Percentiles rank a stretch among this genome's conserved stretches.
These are phyloP conservation scores for Epichloe glyceriae DNA, from an alignment of 2,329 filamentous ascomycete species.

Conservation along the genomic window DNA sequence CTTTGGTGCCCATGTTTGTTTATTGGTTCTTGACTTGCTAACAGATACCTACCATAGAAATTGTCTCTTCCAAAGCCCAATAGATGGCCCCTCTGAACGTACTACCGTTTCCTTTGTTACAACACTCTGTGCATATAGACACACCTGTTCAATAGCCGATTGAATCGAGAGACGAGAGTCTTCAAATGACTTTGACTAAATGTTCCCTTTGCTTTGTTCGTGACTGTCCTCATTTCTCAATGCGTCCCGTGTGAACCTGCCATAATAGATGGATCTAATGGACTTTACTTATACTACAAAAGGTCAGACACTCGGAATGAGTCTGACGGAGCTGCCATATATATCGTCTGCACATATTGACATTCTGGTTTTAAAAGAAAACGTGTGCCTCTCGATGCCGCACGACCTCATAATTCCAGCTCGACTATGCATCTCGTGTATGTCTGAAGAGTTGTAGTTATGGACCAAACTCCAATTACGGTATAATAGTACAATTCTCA, in stretches of 20 bases:
- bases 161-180: conserved; percentile 3
- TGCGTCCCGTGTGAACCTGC: not conserved
- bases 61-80: conserved; percentile 50
- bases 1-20: too few relatives aligned
- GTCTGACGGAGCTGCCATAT: too few relatives aligned
- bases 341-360: too few relatives aligned
- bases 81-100: conserved; percentile 33
- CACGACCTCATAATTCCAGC: too few relatives aligned
- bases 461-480: not conserved
- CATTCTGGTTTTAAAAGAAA: too few relatives aligned
- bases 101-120: conserved; percentile 37
- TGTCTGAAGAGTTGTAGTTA: not conserved
- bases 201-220: not conserved
- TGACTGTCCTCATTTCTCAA: not conserved
- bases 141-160: conserved; percentile 51
- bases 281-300: too few relatives aligned
- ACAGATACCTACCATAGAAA: conserved; percentile 31
- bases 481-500: conserved; percentile 1
- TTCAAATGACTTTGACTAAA: not conserved
- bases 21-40: conserved; percentile 16
- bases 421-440: too few relatives aligned
- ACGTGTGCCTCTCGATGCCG: too few relatives aligned
- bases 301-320: too few relatives aligned
- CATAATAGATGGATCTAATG: too few relatives aligned
- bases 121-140: conserved; percentile 41